phyloP scores from a whole-genome alignment of 352 stramenopile species.

The Pythium aphanidermatum region DNA sequence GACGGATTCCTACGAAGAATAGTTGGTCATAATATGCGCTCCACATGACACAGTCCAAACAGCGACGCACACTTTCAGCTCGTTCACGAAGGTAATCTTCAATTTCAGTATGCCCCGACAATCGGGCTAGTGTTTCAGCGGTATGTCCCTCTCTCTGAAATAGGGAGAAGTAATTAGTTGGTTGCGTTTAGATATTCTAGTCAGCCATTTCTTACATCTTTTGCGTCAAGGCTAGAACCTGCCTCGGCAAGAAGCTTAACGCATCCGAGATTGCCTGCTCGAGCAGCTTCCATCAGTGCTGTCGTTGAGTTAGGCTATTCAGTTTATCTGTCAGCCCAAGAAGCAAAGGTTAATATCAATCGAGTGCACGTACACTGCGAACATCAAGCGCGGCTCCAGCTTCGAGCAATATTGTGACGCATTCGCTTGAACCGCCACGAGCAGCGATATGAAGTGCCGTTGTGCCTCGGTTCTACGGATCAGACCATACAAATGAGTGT shows the following conservation, averaged over 20 bases:
- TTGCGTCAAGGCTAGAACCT: conserved; percentile 57
- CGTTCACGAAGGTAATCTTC: conserved; percentile 77
- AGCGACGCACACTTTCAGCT: conserved; percentile 74
- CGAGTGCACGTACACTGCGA: conserved; percentile 50
- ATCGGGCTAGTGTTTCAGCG: conserved; percentile 53
- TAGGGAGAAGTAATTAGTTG: conserved; percentile 1
- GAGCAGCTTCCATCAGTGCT: conserved; percentile 83
- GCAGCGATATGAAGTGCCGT: conserved; percentile 80
- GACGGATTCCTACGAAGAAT: conserved; percentile 58
- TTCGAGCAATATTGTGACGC: conserved; percentile 61
- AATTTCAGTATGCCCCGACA: conserved; percentile 57
- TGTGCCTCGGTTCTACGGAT: conserved; percentile 60
- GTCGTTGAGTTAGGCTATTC: conserved; percentile 84
- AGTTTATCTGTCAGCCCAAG: no score
- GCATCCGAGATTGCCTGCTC: conserved; percentile 68
- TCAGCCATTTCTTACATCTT: conserved; percentile 84
- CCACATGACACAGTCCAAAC: neutral
- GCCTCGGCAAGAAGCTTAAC: conserved; percentile 65
- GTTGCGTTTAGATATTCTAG: no score
- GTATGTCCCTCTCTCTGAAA: conserved; percentile 67
- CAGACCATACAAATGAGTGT: no score
- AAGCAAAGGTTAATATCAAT: neutral
- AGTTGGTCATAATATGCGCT: neutral
- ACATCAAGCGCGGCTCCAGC: conserved; percentile 65
- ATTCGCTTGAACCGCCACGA: conserved; percentile 67